phyloP scores from a whole-genome alignment of 352 stramenopile species.

The Globisporangium splendens region DNA sequence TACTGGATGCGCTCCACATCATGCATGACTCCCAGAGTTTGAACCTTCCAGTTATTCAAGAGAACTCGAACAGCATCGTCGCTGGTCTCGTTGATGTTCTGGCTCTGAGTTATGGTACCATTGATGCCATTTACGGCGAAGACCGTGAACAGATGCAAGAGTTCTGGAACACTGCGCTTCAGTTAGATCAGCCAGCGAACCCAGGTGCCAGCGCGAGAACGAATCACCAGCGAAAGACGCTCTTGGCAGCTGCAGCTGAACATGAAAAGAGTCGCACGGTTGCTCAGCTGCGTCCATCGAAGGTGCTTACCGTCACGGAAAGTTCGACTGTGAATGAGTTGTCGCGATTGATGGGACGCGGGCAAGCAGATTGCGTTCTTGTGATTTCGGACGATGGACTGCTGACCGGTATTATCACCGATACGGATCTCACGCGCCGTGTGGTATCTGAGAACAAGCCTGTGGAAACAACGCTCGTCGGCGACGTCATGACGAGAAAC shows the following conservation, averaged over 20 bases:
- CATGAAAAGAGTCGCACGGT: constrained; percentile 79
- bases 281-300: constrained; percentile 71
- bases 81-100: constrained; percentile 84
- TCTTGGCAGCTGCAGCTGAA: constrained; percentile 52
- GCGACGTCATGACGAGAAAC: constrained; percentile 82
- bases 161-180: constrained; percentile 86
- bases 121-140: constrained; percentile 85
- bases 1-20: constrained; percentile 86
- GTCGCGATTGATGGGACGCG: constrained; percentile 84
- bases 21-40: constrained; percentile 86
- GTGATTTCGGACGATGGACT: constrained; percentile 88
- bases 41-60: constrained; percentile 74
- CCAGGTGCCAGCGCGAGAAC: constrained; percentile 25
- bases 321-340: constrained; percentile 83
- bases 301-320: constrained; percentile 89
- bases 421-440: constrained; percentile 84
- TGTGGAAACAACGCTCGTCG: constrained; percentile 62
- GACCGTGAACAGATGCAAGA: constrained; percentile 87
- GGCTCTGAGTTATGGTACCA: constrained; percentile 83
- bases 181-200: constrained; percentile 68
- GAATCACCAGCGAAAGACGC: constrained; percentile 47
- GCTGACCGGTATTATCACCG: constrained; percentile 95
- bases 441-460: constrained; percentile 80
- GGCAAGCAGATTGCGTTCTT: constrained; percentile 91
- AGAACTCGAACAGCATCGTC: constrained; percentile 55